Evolutionary conservation across 1,284 basidiomycete species (phyloP), one percentile per base, ranked within the genome.

Genomic region (Ceratobasidium sp.): DNA sequence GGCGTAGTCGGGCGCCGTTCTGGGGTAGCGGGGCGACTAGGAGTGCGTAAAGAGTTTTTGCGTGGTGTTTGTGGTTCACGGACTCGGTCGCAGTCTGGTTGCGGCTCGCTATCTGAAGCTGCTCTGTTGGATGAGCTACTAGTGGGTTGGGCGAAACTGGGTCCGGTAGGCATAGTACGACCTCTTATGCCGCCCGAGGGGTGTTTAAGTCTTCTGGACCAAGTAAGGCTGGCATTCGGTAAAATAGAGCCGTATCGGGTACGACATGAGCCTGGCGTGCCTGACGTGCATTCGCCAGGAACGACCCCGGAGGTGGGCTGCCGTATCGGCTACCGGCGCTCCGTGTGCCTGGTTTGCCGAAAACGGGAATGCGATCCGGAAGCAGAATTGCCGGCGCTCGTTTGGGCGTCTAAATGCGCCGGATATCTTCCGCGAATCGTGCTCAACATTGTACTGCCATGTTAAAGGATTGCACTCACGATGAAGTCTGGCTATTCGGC

Each of bases 61-160:
- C 26, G 9, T 44, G 61, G 61, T 23, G 61, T 44, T 33, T 28
- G 40, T 42, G 61, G 61, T 23, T 40, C 40, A 10, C 61, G 61
- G 40, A 64, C 40, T 10, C 42, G 38, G 23, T 40, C 61, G 42
- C 61, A 64, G 44, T 64, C 42, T 9, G 57, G 28, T 64, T 64
- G 40, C 13, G 40, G 40, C 6, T 42, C 42, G 40, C 9, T 64
- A 17, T 64, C 61, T 9, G 40, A 26, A 17, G 40, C 42, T n/a
- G 13, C 42, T n/a, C 13, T 64, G 61, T 20, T 23, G 6, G 42
- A 64, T 20, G 61, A 64, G 40, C 40, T 20, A 10, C 40, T 20
- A n/a, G 61, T 64, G n/a, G 61, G 61, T 44, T 17, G 20, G 38
- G 17, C 10, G 42, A 23, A 64, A 33, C 42, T 42, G 61, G 61